Percentiles rank a stretch among this genome's conserved stretches.
These are phyloP conservation scores for Aspergillus pseudoterreus DNA, from an alignment of 2,329 filamentous ascomycete genomes.

Conservation along the genomic window DNA sequence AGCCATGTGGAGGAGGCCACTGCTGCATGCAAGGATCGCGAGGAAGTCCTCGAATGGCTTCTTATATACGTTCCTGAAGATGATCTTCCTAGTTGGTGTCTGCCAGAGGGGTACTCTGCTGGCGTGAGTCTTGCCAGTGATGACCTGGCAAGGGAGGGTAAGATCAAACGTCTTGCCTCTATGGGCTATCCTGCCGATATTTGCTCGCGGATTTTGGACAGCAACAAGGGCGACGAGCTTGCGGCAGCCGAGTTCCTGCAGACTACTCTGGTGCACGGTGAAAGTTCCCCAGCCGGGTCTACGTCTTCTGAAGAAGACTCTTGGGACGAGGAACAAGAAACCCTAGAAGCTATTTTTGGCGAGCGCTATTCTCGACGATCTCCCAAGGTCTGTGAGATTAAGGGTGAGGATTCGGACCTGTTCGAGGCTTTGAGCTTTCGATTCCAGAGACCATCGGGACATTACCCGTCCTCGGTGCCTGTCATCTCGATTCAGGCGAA, in stretches of 20 bases:
- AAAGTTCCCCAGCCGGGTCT: constrained; percentile 9
- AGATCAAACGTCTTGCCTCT: constrained; percentile 74
- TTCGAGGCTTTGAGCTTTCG: constrained; percentile 53
- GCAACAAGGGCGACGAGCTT: constrained; percentile 67
- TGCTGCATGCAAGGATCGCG: constrained; percentile 80
- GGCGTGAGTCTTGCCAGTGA: constrained; percentile 82
- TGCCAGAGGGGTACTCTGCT: constrained; percentile 87
- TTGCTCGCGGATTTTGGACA: constrained; percentile 72
- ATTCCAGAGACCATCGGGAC: constrained; percentile 63
- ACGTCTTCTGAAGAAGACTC: constrained; percentile 41
- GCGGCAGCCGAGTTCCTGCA: constrained; percentile 78
- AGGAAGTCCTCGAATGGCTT: constrained; percentile 93
- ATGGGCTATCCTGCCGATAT: constrained; percentile 84
- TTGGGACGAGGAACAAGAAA: constrained; percentile 83
- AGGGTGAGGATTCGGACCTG: constrained; percentile 51
- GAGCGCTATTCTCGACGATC: constrained; percentile 64
- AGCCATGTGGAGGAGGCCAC: constrained; percentile 88
- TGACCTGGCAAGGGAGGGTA: constrained; percentile 75
- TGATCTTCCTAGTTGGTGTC: constrained; percentile 85
- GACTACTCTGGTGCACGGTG: constrained; percentile 57
- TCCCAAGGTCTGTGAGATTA: constrained; percentile 65
- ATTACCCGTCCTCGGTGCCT: constrained; percentile 67
- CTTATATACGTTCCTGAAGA: constrained; percentile 96
- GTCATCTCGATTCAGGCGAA: constrained; percentile 67
- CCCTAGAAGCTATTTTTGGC: constrained; percentile 81